Evolutionary conservation across 768 basidiomycete genomes (phyloP).

Genomic region (Chlorophyllum brunneum): DNA sequence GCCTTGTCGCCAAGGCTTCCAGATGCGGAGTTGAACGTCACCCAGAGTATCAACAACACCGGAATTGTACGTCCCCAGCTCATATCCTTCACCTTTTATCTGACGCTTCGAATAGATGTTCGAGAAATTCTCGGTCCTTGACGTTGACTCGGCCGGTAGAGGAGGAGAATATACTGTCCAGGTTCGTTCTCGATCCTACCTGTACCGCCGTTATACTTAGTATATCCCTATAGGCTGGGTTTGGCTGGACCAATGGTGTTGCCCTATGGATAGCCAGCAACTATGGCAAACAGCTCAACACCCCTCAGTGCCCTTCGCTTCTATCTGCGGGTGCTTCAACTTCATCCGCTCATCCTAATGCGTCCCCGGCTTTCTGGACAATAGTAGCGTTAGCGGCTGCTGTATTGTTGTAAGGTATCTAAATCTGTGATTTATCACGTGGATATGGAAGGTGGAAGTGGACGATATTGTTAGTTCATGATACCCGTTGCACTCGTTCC

Average conservation of each 20-base stretch:
- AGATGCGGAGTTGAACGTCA: slow-evolving; percentile 64
- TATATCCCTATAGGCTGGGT: slow-evolving; percentile 49
- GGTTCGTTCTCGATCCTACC: slow-evolving; percentile 27
- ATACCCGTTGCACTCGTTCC: too few species aligned
- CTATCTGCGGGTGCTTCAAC: slow-evolving; percentile 18
- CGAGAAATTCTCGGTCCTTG: slow-evolving; percentile 79
- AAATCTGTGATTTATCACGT: background rate
- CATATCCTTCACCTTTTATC: background rate
- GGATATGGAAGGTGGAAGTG: too few species aligned
- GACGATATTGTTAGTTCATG: too few species aligned
- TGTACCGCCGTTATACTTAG: background rate
- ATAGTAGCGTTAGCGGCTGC: background rate
- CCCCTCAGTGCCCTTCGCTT: slow-evolving; percentile 59
- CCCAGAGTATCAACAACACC: slow-evolving; percentile 58
- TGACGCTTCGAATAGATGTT: slow-evolving; percentile 57
- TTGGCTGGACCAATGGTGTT: slow-evolving; percentile 89
- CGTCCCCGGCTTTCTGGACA: background rate
- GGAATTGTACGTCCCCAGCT: slow-evolving; percentile 58
- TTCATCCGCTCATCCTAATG: background rate
- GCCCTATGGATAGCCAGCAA: slow-evolving; percentile 68
- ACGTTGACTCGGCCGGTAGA: slow-evolving; percentile 73
- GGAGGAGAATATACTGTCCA: slow-evolving; percentile 92
- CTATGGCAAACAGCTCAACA: slow-evolving; percentile 56
- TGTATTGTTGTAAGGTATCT: background rate
- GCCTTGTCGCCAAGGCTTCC: slow-evolving; percentile 67